These are phyloP conservation scores for Kodamaea alishanica DNA, from an alignment of 1,139 yeast genomes.

Conservation along the genomic window DNA sequence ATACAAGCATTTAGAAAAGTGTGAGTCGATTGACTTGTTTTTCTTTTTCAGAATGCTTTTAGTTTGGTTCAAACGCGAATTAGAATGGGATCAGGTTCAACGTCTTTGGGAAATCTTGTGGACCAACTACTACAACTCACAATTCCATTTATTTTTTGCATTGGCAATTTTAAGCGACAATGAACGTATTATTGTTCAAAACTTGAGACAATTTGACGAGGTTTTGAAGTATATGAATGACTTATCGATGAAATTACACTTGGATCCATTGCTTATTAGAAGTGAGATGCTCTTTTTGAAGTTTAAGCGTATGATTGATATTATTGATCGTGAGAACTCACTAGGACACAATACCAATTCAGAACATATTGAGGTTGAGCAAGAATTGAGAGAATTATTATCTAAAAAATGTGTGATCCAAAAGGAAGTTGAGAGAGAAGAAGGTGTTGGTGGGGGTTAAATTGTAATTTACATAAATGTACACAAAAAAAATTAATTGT, in stretches of 20 bases:
- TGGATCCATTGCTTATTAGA: constrained; percentile 71
- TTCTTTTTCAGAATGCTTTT: constrained; percentile 92
- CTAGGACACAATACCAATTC: constrained; percentile 14
- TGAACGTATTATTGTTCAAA: constrained; percentile 71
- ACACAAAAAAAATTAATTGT: not conserved
- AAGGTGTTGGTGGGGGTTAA: constrained; percentile 46
- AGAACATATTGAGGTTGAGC: constrained; percentile 26
- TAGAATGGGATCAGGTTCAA: constrained; percentile 73
- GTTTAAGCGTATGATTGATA: constrained; percentile 73
- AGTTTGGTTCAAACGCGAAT: constrained; percentile 94
- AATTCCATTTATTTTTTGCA: constrained; percentile 83
- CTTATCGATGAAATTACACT: constrained; percentile 67
- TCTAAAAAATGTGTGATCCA: constrained; percentile 60
- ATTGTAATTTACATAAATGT: not conserved
- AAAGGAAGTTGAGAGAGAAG: constrained; percentile 56
- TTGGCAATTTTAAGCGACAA: constrained; percentile 84
- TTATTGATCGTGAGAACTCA: constrained; percentile 60
- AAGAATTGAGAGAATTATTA: constrained; percentile 57
- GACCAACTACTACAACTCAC: constrained; percentile 83
- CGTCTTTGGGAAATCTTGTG: constrained; percentile 87
- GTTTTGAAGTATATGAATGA: constrained; percentile 92
- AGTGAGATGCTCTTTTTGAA: constrained; percentile 79
- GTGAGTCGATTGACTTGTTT: constrained; percentile 86
- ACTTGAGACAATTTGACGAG: constrained; percentile 79
- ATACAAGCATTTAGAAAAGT: constrained; percentile 75